Percentiles rank a stretch among this genome's conserved stretches.
Evolutionary conservation across 1,284 basidiomycete genomes (phyloP).

Genomic region (Rhodofomes roseus): DNA sequence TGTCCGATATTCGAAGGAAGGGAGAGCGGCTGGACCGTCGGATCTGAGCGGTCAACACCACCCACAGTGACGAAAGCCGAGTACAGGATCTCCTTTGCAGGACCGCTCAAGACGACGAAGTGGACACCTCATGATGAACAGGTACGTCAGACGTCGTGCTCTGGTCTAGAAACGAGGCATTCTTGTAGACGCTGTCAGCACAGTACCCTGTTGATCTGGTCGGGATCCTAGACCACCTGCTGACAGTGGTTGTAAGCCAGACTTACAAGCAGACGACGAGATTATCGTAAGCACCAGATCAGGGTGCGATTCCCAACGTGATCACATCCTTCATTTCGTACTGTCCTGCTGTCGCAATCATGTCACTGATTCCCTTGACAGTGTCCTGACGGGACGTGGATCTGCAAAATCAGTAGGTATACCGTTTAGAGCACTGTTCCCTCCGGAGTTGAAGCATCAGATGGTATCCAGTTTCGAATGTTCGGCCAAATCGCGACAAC

Average conservation of each 20-base stretch:
- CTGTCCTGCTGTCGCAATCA: neutral
- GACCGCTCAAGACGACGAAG: slow-evolving; percentile 21
- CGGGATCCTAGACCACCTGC: neutral
- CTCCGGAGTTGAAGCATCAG: no score
- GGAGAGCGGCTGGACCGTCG: slow-evolving; percentile 18
- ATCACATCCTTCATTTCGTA: neutral
- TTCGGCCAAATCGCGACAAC: slow-evolving; percentile 32
- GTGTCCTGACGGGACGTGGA: slow-evolving; percentile 34
- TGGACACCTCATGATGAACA: slow-evolving; percentile 24
- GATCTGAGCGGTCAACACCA: slow-evolving; percentile 22
- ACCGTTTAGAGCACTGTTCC: neutral
- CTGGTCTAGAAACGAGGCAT: neutral
- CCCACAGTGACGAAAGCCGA: slow-evolving; percentile 29
- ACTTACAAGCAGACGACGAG: slow-evolving; percentile 6
- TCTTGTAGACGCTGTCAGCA: neutral
- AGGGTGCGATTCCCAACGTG: neutral
- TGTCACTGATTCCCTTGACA: slow-evolving; percentile 8
- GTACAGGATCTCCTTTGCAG: slow-evolving; percentile 27
- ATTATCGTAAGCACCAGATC: neutral
- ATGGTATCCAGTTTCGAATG: slow-evolving; percentile 28
- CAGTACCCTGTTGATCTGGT: neutral
- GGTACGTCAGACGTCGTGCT: slow-evolving; percentile 14
- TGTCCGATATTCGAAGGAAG: slow-evolving; percentile 28
- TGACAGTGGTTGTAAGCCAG: neutral
- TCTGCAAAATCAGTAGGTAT: slow-evolving; percentile 30